Conservation (phyloP, 805 yeast genomes). For the Brettanomyces nanus region DNA sequence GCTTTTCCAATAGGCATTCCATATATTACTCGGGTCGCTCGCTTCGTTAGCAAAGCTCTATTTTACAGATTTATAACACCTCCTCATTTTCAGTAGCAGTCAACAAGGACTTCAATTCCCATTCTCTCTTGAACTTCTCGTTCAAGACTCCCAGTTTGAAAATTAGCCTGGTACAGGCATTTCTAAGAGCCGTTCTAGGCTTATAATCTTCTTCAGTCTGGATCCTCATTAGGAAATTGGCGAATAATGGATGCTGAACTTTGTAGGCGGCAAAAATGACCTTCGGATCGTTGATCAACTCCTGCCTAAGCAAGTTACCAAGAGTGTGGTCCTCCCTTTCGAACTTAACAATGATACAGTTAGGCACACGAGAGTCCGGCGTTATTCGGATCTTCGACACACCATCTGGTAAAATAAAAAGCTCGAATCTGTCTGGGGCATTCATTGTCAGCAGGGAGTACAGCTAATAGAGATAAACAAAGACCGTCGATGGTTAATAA, state of each 20-base stretch:
- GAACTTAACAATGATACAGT: conserved; percentile 85
- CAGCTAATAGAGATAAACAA: no score
- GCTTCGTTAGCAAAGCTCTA: no score
- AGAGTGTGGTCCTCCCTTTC: conserved; percentile 98
- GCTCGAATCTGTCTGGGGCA: conserved; percentile 98
- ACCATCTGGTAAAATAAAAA: conserved; percentile 95
- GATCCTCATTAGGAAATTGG: conserved; percentile 86
- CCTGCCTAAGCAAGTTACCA: conserved; percentile 83
- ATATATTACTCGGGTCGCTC: no score
- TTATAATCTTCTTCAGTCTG: conserved; percentile 95
- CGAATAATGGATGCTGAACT: conserved; percentile 95
- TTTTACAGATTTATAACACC: no score
- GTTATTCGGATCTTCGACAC: conserved; percentile 85
- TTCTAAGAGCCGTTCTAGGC: conserved; percentile 82
- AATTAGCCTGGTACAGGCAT: conserved; percentile 81
- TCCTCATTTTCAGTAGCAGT: conserved; percentile 42
- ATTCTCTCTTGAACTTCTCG: conserved; percentile 80
- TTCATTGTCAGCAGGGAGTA: no score
- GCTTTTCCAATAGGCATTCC: no score
- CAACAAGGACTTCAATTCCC: conserved; percentile 77
- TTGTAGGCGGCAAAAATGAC: conserved; percentile 97
- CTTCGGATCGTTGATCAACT: conserved; percentile 73
- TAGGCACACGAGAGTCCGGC: conserved; percentile 93
- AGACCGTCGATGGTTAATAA: no score
- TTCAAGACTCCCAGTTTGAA: conserved; percentile 67